Evolutionary conservation across 495 filamentous ascomycete species (phyloP).

Genomic region (Penicillium verhagenii): DNA sequence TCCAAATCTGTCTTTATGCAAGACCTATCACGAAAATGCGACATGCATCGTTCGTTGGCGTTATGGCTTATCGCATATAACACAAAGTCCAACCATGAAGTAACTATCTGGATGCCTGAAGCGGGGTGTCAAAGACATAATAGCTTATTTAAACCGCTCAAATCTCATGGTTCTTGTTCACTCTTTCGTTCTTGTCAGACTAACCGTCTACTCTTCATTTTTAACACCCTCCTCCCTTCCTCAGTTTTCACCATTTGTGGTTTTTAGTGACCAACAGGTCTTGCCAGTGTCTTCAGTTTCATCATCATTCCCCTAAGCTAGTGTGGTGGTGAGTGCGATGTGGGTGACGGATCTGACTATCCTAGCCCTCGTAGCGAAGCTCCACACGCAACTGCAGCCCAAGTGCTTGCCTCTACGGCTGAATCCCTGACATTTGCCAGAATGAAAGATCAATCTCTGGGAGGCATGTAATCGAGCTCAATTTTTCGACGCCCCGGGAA

Average conservation of each 20-base stretch:
- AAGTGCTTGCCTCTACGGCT: conserved; percentile 39
- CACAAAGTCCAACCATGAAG: no score
- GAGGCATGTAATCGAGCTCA: conserved; percentile 43
- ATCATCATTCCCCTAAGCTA: conserved; percentile 25
- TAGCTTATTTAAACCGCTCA: no score
- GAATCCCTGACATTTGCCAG: conserved; percentile 40
- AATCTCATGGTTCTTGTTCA: no score
- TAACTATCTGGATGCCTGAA: no score
- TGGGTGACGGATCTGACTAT: conserved; percentile 54
- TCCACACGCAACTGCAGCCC: conserved; percentile 36
- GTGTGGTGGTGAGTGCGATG: conserved; percentile 41
- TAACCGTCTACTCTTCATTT: not conserved
- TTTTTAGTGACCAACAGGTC: conserved; percentile 21
- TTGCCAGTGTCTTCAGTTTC: conserved; percentile 24
- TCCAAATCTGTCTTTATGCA: no score
- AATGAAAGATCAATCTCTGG: conserved; percentile 42
- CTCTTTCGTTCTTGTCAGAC: no score
- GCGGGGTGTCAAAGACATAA: no score
- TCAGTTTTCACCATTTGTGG: conserved; percentile 2
- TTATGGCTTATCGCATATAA: no score
- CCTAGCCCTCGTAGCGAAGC: conserved; percentile 53
- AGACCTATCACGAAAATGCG: no score
- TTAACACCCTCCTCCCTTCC: not conserved
- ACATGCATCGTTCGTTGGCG: no score
- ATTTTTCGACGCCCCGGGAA: conserved; percentile 51